Conservation (phyloP, 257 asterid genomes). For the Plantago elongata region DNA sequence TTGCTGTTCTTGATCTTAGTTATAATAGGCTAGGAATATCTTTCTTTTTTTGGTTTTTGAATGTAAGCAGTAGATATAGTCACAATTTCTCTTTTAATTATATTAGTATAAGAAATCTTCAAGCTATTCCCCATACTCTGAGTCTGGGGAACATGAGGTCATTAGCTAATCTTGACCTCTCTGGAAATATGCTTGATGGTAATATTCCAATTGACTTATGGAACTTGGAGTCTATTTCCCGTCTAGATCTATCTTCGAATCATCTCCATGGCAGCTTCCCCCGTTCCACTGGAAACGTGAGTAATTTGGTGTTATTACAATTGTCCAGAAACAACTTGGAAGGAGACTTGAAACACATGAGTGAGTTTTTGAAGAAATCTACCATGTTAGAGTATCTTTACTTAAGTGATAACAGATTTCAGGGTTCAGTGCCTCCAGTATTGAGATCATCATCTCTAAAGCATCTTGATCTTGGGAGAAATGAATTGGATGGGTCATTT, state of each 20-base stretch:
- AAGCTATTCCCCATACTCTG: constrained; percentile 4
- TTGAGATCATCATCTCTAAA: not conserved
- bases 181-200: constrained; percentile 16
- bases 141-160: constrained; percentile 13
- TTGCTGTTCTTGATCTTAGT: constrained; percentile 11
- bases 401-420: constrained; percentile 6
- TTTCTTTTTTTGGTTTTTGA: constrained; percentile 6
- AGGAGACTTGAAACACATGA: constrained; percentile 7
- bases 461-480: not conserved
- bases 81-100: not conserved
- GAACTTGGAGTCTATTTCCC: constrained; percentile 8
- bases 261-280: constrained; percentile 8
- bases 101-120: not conserved
- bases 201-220: not conserved
- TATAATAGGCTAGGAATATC: not conserved
- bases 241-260: constrained; percentile 6
- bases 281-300: constrained; percentile 8
- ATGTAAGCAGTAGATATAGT: constrained; percentile 8
- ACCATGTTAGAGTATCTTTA: constrained; percentile 12
- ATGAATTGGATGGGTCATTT: constrained; percentile 18
- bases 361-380: constrained; percentile 1
- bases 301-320: not conserved
- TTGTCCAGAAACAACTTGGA: constrained; percentile 5
- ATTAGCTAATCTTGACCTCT: constrained; percentile 12
- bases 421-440: constrained; percentile 14